phyloP scores from a whole-genome alignment of 192 early-diverging fungal genomes.

The Hyaloraphidium curvatum region DNA sequence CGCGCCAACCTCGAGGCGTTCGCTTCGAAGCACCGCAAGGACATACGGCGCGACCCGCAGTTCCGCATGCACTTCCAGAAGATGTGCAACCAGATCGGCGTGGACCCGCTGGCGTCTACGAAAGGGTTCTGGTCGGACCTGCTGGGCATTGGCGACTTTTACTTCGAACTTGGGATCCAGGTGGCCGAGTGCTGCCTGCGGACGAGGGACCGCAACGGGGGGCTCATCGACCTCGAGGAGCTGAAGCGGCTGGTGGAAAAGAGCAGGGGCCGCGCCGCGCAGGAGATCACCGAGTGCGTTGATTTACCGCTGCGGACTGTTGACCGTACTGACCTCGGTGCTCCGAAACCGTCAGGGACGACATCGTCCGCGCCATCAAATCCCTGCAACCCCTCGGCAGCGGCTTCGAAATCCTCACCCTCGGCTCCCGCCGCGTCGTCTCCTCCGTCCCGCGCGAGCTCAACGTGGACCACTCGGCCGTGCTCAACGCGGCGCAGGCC shows the following conservation, averaged over 20 bases:
- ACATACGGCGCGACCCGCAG: constrained; percentile 67
- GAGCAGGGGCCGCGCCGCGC: constrained; percentile 30
- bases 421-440: constrained; percentile 67
- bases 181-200: constrained; percentile 77
- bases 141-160: constrained; percentile 90
- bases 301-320: neutral
- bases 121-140: constrained; percentile 58
- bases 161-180: constrained; percentile 88
- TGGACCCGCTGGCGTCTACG: constrained; percentile 81
- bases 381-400: constrained; percentile 66
- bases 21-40: constrained; percentile 61
- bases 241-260: constrained; percentile 46
- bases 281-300: constrained; percentile 28
- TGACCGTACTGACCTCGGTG: constrained; percentile 1
- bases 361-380: constrained; percentile 69
- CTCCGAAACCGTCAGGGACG: constrained; percentile 37
- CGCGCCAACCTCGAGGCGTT: constrained; percentile 71
- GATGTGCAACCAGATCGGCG: constrained; percentile 84
- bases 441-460: constrained; percentile 76
- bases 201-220: constrained; percentile 69
- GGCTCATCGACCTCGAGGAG: constrained; percentile 71
- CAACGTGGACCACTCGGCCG: constrained; percentile 53
- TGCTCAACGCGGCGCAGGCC: constrained; percentile 57
- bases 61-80: constrained; percentile 79
- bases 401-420: constrained; percentile 66